A percentile compares a stretch with the other conserved stretches of the same genome.
Conservation (phyloP, 1,284 basidiomycete species). For the Ustilago loliicola region DNA sequence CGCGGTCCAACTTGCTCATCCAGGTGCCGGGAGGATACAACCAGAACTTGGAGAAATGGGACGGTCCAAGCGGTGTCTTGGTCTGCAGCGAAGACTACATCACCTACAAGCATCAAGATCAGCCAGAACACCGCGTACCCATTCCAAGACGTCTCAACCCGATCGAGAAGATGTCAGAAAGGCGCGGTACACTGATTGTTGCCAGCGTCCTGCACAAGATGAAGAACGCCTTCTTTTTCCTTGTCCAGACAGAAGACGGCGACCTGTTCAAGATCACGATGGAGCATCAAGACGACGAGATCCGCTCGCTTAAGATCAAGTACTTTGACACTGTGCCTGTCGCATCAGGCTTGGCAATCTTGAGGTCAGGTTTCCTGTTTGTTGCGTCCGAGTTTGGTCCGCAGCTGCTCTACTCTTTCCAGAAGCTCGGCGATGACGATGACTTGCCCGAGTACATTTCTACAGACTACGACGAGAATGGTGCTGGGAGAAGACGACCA, state of each 20-base stretch:
- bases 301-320: constrained; percentile 66
- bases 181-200: constrained; percentile 63
- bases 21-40: constrained; percentile 69
- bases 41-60: constrained; percentile 67
- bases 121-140: constrained; percentile 66
- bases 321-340: constrained; percentile 70
- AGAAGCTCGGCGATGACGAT: constrained; percentile 70
- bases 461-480: constrained; percentile 56
- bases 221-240: constrained; percentile 69
- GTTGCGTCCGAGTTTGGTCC: constrained; percentile 66
- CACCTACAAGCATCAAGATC: constrained; percentile 68
- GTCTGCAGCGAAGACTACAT: constrained; percentile 70
- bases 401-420: constrained; percentile 68
- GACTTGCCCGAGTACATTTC: constrained; percentile 64
- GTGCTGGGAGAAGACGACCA: constrained; percentile 42
- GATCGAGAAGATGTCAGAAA: constrained; percentile 45
- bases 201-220: constrained; percentile 69
- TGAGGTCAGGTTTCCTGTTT: constrained; percentile 69
- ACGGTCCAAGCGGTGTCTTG: constrained; percentile 68
- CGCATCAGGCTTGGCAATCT: constrained; percentile 62
- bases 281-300: constrained; percentile 69
- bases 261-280: constrained; percentile 70
- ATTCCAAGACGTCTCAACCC: constrained; percentile 67
- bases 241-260: constrained; percentile 68
- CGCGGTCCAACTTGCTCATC: constrained; percentile 61